Evolutionary conservation across 257 asterid genomes (phyloP).

Genomic region (Solanum neorickii): DNA sequence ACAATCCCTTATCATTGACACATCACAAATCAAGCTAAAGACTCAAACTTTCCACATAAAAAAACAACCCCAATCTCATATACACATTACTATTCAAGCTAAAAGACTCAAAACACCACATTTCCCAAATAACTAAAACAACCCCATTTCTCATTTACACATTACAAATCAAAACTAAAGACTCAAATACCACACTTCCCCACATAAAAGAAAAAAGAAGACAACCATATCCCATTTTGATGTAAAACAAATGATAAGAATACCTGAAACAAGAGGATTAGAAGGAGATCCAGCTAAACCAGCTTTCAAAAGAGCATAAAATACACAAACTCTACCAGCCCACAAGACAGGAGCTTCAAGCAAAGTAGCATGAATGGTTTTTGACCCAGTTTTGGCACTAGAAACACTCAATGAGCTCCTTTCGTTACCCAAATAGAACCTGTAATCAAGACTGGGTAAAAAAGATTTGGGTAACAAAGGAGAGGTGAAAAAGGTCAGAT

Average conservation of each 20-base stretch:
- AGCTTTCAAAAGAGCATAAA: slow-evolving; percentile 74
- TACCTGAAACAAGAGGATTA: slow-evolving; percentile 68
- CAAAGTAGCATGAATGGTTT: slow-evolving; percentile 33
- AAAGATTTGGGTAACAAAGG: slow-evolving; percentile 31
- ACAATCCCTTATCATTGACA: neutral
- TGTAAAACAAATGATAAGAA: neutral
- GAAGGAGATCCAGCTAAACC: slow-evolving; percentile 94
- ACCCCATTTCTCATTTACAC: neutral
- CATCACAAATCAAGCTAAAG: neutral
- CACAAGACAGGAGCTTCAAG: slow-evolving; percentile 58
- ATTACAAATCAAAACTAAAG: neutral
- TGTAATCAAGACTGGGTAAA: slow-evolving; percentile 40
- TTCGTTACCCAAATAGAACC: slow-evolving; percentile 19
- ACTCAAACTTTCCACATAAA: neutral
- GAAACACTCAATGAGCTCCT: slow-evolving; percentile 6
- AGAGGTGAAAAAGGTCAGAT: slow-evolving; percentile 15
- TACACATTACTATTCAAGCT: neutral
- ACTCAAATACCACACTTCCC: neutral
- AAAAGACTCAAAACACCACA: neutral
- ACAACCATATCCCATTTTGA: neutral
- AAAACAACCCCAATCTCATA: neutral
- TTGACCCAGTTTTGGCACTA: neutral
- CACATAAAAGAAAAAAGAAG: neutral
- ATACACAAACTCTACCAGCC: slow-evolving; percentile 81
- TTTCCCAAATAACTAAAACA: neutral